phyloP scores from a whole-genome alignment of 2,329 filamentous ascomycete species.

The Ampelomyces quisqualis region DNA sequence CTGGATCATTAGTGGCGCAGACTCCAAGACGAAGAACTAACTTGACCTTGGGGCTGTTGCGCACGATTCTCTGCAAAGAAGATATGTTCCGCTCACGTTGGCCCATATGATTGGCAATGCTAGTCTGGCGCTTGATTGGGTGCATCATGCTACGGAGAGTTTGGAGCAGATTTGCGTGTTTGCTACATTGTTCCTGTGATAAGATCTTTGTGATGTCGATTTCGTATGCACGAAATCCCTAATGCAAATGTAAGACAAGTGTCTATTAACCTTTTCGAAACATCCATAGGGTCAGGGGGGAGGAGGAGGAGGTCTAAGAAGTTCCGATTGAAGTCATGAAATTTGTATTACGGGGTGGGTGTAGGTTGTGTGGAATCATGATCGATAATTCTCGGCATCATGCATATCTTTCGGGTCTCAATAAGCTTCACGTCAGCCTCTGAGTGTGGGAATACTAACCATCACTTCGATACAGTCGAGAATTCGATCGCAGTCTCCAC shows the following conservation, averaged over 20 bases:
- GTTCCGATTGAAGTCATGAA: too few relatives aligned
- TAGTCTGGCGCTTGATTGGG: constrained; percentile 80
- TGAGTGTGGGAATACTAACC: too few relatives aligned
- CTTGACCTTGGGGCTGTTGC: constrained; percentile 94
- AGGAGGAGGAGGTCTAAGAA: too few relatives aligned
- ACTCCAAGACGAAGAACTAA: constrained; percentile 91
- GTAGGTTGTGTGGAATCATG: too few relatives aligned
- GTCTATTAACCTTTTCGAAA: constrained; percentile 67
- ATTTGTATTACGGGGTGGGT: too few relatives aligned
- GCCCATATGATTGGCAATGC: constrained; percentile 87
- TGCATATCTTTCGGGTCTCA: too few relatives aligned
- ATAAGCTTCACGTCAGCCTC: too few relatives aligned
- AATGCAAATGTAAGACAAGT: constrained; percentile 68
- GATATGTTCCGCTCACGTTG: constrained; percentile 83
- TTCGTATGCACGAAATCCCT: neutral
- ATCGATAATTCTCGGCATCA: too few relatives aligned
- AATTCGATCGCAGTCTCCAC: too few relatives aligned
- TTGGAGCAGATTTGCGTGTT: constrained; percentile 97
- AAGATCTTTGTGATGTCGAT: constrained; percentile 41
- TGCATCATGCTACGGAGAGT: constrained; percentile 74
- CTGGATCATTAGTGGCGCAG: constrained; percentile 85
- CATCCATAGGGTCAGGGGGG: too few relatives aligned
- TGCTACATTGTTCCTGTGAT: constrained; percentile 93
- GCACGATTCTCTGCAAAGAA: constrained; percentile 92
- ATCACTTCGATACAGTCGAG: too few relatives aligned